Conservation (phyloP, 495 filamentous ascomycete species). For the Mytilinidion resinicola region DNA sequence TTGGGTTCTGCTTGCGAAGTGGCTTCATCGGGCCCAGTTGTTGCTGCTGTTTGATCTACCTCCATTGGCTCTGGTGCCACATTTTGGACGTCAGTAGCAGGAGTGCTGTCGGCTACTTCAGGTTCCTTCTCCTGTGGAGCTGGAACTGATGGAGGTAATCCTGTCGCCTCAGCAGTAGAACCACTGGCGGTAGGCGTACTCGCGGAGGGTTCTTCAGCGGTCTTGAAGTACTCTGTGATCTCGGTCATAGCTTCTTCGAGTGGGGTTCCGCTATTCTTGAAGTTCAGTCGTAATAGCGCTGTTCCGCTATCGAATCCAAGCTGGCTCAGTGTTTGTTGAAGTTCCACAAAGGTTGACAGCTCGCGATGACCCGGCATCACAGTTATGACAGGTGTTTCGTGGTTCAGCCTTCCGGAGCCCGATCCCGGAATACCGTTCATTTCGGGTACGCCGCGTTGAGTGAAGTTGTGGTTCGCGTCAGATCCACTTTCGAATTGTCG, state of each 20-base stretch:
- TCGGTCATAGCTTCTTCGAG: conserved; percentile 79
- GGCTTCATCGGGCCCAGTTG: conserved; percentile 6
- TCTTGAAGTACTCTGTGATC: conserved; percentile 64
- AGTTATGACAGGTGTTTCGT: conserved; percentile 78
- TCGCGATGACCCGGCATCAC: conserved; percentile 63
- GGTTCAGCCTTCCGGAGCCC: conserved; percentile 71
- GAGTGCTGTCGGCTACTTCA: conserved; percentile 4
- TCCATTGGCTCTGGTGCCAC: conserved; percentile 21
- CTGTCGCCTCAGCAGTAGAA: conserved; percentile 11
- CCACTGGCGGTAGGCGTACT: neutral
- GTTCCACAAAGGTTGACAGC: conserved; percentile 64
- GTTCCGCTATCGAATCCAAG: conserved; percentile 79
- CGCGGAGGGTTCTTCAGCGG: conserved; percentile 14
- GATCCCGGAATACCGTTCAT: conserved; percentile 42
- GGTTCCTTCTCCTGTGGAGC: conserved; percentile 8
- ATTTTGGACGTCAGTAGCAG: neutral
- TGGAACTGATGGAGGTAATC: conserved; percentile 7
- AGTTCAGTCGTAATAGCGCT: conserved; percentile 68
- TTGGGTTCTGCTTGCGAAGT: neutral
- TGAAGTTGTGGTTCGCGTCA: conserved; percentile 54
- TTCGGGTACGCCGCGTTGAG: conserved; percentile 63
- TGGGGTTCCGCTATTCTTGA: conserved; percentile 66
- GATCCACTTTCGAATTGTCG: conserved; percentile 76
- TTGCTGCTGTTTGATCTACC: neutral
- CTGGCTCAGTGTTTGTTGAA: conserved; percentile 83